phyloP scores from a whole-genome alignment of 176 grass and related monocot genomes.

The Lolium multiflorum region DNA sequence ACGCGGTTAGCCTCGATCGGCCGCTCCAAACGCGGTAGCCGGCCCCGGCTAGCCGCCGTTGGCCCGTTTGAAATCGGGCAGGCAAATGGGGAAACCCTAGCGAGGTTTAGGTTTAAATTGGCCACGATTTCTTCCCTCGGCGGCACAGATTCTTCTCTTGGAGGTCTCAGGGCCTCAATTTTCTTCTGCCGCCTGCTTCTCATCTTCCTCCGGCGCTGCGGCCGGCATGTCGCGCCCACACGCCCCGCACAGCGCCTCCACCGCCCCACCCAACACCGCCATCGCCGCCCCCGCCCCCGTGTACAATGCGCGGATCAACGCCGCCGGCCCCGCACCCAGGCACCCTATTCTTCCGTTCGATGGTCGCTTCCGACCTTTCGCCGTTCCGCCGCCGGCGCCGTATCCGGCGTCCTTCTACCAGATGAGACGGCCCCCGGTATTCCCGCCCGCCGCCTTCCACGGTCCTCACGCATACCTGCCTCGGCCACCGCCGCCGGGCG shows the following conservation, averaged over 20 bases:
- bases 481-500: background rate
- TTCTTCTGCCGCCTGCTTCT: background rate
- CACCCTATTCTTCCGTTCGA: conserved; percentile 42
- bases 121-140: background rate
- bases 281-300: background rate
- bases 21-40: background rate
- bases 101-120: background rate
- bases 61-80: background rate
- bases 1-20: background rate
- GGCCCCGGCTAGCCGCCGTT: background rate
- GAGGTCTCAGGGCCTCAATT: background rate
- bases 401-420: conserved; percentile 26
- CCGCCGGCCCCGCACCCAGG: background rate
- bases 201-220: background rate
- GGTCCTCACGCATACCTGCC: conserved; percentile 8
- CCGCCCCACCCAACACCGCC: background rate
- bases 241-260: background rate
- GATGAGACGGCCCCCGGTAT: conserved; percentile 23
- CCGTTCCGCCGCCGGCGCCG: conserved; percentile 38
- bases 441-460: conserved; percentile 22
- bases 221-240: background rate
- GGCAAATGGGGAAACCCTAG: background rate
- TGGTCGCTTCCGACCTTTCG: conserved; percentile 38
- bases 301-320: background rate
- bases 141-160: background rate